Evolutionary conservation across 805 yeast species (phyloP).

Genomic region (Yamadazyma ubonensis): DNA sequence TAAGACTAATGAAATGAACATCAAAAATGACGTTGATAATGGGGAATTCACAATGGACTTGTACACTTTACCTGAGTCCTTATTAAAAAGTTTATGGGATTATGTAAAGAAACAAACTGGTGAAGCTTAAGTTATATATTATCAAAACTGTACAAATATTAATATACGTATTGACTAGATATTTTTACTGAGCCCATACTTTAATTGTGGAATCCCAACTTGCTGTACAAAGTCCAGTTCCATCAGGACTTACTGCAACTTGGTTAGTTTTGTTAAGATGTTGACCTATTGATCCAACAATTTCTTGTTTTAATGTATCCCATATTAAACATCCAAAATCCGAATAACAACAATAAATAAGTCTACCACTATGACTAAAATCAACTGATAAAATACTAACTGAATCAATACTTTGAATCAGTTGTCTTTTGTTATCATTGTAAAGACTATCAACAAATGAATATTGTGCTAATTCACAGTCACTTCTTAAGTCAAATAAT

Average conservation of each 20-base stretch:
- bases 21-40: slow-evolving; percentile 91
- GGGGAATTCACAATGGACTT: slow-evolving; percentile 98
- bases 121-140: slow-evolving; percentile 20
- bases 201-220: slow-evolving; percentile 78
- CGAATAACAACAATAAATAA: slow-evolving; percentile 72
- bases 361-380: slow-evolving; percentile 70
- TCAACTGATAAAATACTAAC: slow-evolving; percentile 67
- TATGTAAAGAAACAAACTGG: slow-evolving; percentile 73
- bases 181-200: slow-evolving; percentile 49
- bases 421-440: slow-evolving; percentile 5
- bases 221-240: slow-evolving; percentile 72
- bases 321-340: slow-evolving; percentile 74
- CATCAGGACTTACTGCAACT: slow-evolving; percentile 69
- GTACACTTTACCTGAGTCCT: slow-evolving; percentile 85
- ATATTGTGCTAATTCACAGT: slow-evolving; percentile 61
- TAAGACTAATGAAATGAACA: slow-evolving; percentile 90
- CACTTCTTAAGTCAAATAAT: slow-evolving; percentile 74
- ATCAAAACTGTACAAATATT: slow-evolving; percentile 9
- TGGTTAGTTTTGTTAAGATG: slow-evolving; percentile 62
- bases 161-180: slow-evolving; percentile 2
- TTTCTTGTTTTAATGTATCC: slow-evolving; percentile 67
- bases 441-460: slow-evolving; percentile 15
- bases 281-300: slow-evolving; percentile 59
- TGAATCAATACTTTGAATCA: slow-evolving; percentile 11
- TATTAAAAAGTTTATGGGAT: slow-evolving; percentile 92